phyloP scores from a whole-genome alignment of 805 yeast species.

The Myxozyma mucilagina region DNA sequence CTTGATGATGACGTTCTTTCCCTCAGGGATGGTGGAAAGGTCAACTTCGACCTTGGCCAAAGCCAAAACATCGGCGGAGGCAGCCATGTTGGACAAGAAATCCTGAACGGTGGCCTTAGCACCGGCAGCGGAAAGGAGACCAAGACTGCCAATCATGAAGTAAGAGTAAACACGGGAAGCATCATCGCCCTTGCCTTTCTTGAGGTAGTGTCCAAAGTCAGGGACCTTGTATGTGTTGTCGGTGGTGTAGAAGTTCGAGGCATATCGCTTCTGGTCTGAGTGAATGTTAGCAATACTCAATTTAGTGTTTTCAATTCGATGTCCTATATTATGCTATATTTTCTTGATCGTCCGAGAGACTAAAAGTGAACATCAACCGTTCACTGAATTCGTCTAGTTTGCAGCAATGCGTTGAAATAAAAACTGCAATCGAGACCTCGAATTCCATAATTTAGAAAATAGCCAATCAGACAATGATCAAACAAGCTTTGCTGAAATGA shows the following conservation, averaged over 20 bases:
- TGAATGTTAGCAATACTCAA: neutral
- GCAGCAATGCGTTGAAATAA: no score
- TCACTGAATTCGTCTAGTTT: no score
- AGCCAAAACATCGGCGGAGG: constrained; percentile 98
- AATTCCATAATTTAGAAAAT: no score
- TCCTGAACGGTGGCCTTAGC: constrained; percentile 80
- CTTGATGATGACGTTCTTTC: constrained; percentile 96
- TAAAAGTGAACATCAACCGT: neutral
- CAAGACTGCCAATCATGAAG: constrained; percentile 96
- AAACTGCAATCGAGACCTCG: no score
- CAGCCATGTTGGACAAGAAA: constrained; percentile 89
- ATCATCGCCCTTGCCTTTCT: constrained; percentile 68
- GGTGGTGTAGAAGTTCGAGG: constrained; percentile 27
- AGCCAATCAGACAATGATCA: no score
- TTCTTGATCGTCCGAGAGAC: neutral
- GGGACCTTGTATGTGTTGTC: constrained; percentile 36
- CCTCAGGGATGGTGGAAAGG: constrained; percentile 89
- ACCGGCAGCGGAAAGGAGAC: constrained; percentile 82
- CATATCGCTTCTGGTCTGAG: constrained; percentile 30
- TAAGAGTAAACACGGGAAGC: constrained; percentile 84
- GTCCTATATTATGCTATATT: neutral
- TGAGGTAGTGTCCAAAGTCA: constrained; percentile 52
- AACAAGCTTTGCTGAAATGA: neutral
- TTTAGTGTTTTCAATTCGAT: neutral
- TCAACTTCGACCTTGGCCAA: constrained; percentile 99